Percentiles rank a stretch among this genome's conserved stretches.
Evolutionary conservation across 768 basidiomycete species (phyloP).

Genomic region (Tulasnella sp.): DNA sequence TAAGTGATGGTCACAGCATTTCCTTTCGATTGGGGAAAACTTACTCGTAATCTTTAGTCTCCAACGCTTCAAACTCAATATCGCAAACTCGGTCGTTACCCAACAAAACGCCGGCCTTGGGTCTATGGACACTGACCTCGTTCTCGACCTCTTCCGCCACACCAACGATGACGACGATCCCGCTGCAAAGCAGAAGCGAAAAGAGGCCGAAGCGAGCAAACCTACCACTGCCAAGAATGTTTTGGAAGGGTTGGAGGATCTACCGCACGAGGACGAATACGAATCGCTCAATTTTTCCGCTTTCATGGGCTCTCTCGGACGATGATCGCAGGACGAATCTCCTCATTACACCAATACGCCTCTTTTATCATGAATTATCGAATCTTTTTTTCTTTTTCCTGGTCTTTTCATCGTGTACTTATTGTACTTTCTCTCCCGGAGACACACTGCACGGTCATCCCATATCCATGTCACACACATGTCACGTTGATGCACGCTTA

Average conservation of each 20-base stretch:
- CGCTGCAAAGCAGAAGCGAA: slow-evolving; percentile 47
- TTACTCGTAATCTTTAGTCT: slow-evolving; percentile 44
- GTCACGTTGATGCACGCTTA: neutral
- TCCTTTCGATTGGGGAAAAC: neutral
- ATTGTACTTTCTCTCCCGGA: neutral
- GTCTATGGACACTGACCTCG: slow-evolving; percentile 96
- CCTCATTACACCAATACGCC: neutral
- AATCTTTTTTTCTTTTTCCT: neutral
- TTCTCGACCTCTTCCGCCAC: slow-evolving; percentile 84
- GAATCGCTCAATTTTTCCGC: slow-evolving; percentile 74
- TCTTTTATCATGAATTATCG: slow-evolving; percentile 11
- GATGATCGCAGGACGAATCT: slow-evolving; percentile 23
- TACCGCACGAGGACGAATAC: slow-evolving; percentile 90
- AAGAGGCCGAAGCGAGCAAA: slow-evolving; percentile 44
- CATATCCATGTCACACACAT: neutral
- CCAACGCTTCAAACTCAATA: slow-evolving; percentile 98
- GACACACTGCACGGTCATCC: neutral
- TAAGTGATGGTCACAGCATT: slow-evolving; percentile 35
- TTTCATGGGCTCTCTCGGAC: slow-evolving; percentile 79
- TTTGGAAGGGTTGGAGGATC: slow-evolving; percentile 81
- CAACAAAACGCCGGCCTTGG: slow-evolving; percentile 92
- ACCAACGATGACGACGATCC: slow-evolving; percentile 70
- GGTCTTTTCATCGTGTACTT: neutral
- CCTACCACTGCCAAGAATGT: slow-evolving; percentile 72
- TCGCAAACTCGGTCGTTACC: slow-evolving; percentile 92